Base-by-base conservation (phyloP, 495 filamentous ascomycete genomes). In the Aspergillus biplanus region DNA sequence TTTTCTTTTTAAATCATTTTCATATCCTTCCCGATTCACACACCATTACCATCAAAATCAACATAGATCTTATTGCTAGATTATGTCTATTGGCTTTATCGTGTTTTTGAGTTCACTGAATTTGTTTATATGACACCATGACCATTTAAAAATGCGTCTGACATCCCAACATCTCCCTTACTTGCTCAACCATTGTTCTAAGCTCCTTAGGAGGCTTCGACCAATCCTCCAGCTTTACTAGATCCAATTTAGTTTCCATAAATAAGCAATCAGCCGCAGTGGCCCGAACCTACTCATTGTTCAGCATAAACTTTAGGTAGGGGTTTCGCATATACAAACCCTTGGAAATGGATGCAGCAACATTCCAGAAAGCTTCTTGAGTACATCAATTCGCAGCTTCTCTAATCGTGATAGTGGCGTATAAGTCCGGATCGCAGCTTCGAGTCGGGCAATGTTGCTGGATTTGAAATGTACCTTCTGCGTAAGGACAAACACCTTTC, bases 401-500 rank as follows among this genome's bases (percentile, higher is more conserved):
- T 71, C 65, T 21, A 83, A 58, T 31, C 75, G 70, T 21, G 77
- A 78, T 32, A 97, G 73, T 15, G 86, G 86, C 6, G 87, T 83
- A 74, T 97, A 98, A 6, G 92, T 83, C 59, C 84, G 86, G 48
- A 96, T 76, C 16, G 90, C 92, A 1, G 91, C 90, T 70, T 90
- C 85, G 9, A 98, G 79, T 66, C 93, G 91, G 33, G 84, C 81
- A 6, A 96, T 85, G 69, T 90, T 92, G 11, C 85, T 82, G 9
- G 90, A 89, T 76, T 92, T 93, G 80, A 88, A 92, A 67, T 92
- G 91, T 5, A 91, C 82, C 73, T 89, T 91, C 65, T 94, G 92
- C 8, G 87, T 83, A 13, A 85, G 73, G 34, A 86, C 75, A 59
- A 93, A 92, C 18, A 96, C 71, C 27, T 71, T 82, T 65, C 83